phyloP scores from a whole-genome alignment of 257 asterid species.

The Fraxinus quadrangulata region DNA sequence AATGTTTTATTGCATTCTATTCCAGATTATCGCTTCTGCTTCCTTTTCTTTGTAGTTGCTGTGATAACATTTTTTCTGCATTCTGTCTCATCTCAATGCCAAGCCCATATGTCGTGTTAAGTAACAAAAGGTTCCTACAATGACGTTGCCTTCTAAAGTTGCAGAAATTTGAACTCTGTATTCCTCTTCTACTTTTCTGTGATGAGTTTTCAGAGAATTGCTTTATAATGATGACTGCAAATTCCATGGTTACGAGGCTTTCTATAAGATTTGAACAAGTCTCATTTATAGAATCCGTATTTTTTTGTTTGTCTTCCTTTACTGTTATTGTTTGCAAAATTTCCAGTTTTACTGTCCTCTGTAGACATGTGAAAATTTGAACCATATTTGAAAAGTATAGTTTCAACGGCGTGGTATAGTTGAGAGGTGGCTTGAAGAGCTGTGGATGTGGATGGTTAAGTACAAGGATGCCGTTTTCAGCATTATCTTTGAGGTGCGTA shows the following conservation, averaged over 20 bases:
- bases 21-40: background rate
- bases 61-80: background rate
- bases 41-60: conserved; percentile 21
- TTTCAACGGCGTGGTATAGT: conserved; percentile 77
- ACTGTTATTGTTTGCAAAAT: conserved; percentile 16
- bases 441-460: conserved; percentile 80
- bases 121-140: background rate
- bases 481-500: conserved; percentile 71
- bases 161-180: background rate
- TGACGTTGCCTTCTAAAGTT: background rate
- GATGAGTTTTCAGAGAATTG: background rate
- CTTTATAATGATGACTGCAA: background rate
- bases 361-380: conserved; percentile 22
- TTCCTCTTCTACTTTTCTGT: background rate
- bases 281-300: background rate
- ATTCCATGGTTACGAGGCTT: background rate
- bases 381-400: conserved; percentile 48
- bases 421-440: conserved; percentile 95
- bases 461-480: conserved; percentile 64
- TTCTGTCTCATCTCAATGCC: background rate
- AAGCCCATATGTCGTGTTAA: background rate
- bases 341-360: conserved; percentile 14
- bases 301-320: background rate
- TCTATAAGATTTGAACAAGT: background rate
- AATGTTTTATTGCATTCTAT: conserved; percentile 10